Base-by-base conservation (phyloP, 2,329 filamentous ascomycete genomes). In the Fusarium xyrophilum region DNA sequence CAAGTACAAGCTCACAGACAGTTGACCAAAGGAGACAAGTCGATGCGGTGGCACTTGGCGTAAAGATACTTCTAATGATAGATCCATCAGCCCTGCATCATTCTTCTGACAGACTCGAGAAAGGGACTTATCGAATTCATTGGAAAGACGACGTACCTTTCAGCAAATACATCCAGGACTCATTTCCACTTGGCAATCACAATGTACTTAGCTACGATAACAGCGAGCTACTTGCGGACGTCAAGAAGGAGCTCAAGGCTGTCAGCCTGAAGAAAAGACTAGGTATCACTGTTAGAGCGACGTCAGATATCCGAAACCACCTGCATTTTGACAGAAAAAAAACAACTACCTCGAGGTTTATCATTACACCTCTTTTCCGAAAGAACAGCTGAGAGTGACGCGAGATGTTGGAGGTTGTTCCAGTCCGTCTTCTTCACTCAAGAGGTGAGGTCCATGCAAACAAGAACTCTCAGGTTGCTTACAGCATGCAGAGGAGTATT, bases 291-390 rank as follows among this genome's bases (percentile, higher is more conserved):
- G 44, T 59, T 0, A 44, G 39, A 3, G 56, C 56, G 0, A 59
- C 56, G 7, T 59, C 32, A 2, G 56, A 59, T 8, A 56, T 59
- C 15, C 39, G 56, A 0, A 59, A 56, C 2, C 56, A 59, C 21
- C 3, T 59, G 0, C 32, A 21, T 1, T 44, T 56, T 8, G 56
- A 59, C 3, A 32, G 56, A 2, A 44, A n/a, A 44, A n/a, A 1
- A 59, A 59, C 1, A 59, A 36, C 7, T 14, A 5, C 35, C 8
- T 56, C 14, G 56, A 59, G 2, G 13, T 59, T 17, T 60, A 57
- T 0, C 57, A 60, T 11, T 58, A 60, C 12, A 48, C 57, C 1
- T 48, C 57, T 0, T 60, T 60, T 6, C 40, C 58, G 0, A 60
- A 60, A 0, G 57, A 60, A 6, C 53, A 57, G 7, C 1, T 60